phyloP scores from a whole-genome alignment of 495 filamentous ascomycete genomes.

The Podospora australis region DNA sequence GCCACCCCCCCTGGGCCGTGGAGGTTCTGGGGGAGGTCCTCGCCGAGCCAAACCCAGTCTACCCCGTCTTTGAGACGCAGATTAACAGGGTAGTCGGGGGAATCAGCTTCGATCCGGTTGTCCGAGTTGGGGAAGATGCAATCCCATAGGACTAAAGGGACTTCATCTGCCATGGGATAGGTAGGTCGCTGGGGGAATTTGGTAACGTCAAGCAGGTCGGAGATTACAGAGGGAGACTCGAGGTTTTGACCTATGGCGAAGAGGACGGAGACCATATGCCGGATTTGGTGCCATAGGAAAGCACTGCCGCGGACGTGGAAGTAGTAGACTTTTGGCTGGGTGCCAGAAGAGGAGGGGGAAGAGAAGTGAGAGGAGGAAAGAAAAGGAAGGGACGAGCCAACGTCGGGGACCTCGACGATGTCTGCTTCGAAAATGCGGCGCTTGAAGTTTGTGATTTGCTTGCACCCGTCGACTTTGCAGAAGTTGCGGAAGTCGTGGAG shows the following conservation, averaged over 20 bases:
- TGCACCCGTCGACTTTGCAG: slow-evolving; percentile 81
- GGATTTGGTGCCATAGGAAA: slow-evolving; percentile 97
- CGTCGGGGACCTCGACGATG: slow-evolving; percentile 59
- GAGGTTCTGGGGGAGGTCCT: slow-evolving; percentile 43
- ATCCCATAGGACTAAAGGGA: slow-evolving; percentile 89
- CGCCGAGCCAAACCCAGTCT: slow-evolving; percentile 69
- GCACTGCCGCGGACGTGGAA: slow-evolving; percentile 85
- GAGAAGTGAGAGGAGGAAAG: slow-evolving; percentile 21
- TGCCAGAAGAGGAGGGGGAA: neutral
- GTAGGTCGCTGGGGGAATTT: slow-evolving; percentile 65
- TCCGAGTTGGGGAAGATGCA: slow-evolving; percentile 69
- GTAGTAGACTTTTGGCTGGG: slow-evolving; percentile 66
- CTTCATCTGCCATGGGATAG: slow-evolving; percentile 86
- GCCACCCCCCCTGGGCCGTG: slow-evolving; percentile 62
- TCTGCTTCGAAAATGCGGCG: slow-evolving; percentile 68
- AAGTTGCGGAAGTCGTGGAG: slow-evolving; percentile 94
- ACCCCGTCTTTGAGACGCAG: slow-evolving; percentile 47
- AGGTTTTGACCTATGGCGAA: slow-evolving; percentile 90
- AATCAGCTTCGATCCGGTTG: slow-evolving; percentile 17
- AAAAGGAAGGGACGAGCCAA: slow-evolving; percentile 39
- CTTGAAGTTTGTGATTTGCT: slow-evolving; percentile 77
- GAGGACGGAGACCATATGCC: slow-evolving; percentile 79
- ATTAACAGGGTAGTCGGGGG: slow-evolving; percentile 33
- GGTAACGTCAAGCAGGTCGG: slow-evolving; percentile 62
- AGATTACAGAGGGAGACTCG: slow-evolving; percentile 65